These are phyloP conservation scores for Salvia hispanica DNA, from an alignment of 257 asterid species.

Conservation along the genomic window DNA sequence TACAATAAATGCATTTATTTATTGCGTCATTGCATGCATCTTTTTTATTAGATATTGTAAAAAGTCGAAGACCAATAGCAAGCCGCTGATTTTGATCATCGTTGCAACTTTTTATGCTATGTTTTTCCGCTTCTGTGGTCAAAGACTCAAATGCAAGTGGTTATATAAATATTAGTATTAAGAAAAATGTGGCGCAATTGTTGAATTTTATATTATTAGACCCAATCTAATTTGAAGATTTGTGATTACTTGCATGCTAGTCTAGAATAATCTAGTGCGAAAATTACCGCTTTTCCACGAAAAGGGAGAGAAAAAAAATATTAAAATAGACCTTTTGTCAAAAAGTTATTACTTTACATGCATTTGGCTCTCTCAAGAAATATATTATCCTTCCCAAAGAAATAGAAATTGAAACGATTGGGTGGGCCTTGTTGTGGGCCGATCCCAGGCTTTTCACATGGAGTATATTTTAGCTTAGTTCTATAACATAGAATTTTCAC, in stretches of 20 bases:
- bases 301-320: too few species aligned
- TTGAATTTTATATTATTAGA: not conserved
- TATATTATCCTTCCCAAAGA: too few species aligned
- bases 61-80: not conserved
- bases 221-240: not conserved
- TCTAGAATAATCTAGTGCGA: not conserved
- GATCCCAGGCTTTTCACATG: too few species aligned
- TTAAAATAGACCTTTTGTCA: too few species aligned
- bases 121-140: not conserved
- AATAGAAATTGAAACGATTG: too few species aligned
- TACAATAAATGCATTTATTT: not conserved
- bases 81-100: not conserved
- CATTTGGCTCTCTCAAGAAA: too few species aligned
- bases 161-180: not conserved
- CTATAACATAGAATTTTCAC: too few species aligned
- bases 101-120: not conserved
- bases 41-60: not conserved
- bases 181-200: not conserved
- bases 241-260: not conserved
- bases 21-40: too few species aligned
- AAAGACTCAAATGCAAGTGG: slow-evolving; percentile 17
- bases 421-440: too few species aligned
- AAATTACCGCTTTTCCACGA: too few species aligned
- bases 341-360: too few species aligned
- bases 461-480: too few species aligned